These are phyloP conservation scores for Penicillium bovifimosum DNA, from an alignment of 495 filamentous ascomycete species.

Conservation along the genomic window DNA sequence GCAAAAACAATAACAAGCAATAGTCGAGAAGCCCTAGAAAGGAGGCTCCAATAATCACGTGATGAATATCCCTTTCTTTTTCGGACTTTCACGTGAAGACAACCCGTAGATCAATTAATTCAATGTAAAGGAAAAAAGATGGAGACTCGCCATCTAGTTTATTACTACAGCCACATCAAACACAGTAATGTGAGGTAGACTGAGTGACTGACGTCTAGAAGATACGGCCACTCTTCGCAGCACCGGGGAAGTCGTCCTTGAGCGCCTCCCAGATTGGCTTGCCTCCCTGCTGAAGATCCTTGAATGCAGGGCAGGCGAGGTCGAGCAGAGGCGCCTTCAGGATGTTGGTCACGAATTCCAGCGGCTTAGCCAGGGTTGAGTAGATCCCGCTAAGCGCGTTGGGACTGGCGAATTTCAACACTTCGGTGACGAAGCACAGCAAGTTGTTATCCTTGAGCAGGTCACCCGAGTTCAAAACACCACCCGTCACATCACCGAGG, in stretches of 20 bases:
- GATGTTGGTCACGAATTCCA: constrained; percentile 26
- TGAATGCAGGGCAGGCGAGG: constrained; percentile 33
- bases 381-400: constrained; percentile 36
- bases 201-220: constrained; percentile 8
- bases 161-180: neutral
- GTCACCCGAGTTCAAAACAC: constrained; percentile 38
- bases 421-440: constrained; percentile 42
- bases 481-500: constrained; percentile 43
- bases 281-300: constrained; percentile 33
- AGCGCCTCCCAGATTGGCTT: constrained; percentile 30
- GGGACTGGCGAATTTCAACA: constrained; percentile 37
- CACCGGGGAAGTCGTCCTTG: constrained; percentile 32
- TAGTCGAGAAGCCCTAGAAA: neutral
- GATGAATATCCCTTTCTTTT: neutral
- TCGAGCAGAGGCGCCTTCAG: constrained; percentile 24
- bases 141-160: neutral
- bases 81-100: neutral
- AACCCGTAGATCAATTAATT: neutral
- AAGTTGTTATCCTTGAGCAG: constrained; percentile 44
- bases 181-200: neutral
- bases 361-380: constrained; percentile 27
- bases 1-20: too few species aligned
- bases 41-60: neutral
- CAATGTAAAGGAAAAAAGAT: neutral
- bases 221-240: constrained; percentile 21